phyloP scores from a whole-genome alignment of 192 early-diverging fungal genomes.

The Gamsiella multidivaricata region DNA sequence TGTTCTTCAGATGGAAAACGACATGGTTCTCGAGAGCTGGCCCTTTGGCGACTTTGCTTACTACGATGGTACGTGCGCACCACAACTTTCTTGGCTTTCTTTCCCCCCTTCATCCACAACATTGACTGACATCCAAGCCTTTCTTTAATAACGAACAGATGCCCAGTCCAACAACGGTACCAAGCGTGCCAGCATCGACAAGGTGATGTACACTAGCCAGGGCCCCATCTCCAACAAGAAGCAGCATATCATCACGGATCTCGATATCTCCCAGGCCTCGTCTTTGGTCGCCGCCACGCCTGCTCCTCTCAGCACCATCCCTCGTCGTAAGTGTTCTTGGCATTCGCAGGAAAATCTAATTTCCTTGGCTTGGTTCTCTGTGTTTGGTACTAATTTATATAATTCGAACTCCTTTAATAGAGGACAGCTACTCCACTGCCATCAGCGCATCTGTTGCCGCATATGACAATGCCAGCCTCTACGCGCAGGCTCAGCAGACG shows the following conservation, averaged over 20 bases:
- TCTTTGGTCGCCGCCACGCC: constrained; percentile 15
- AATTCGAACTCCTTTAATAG: constrained; percentile 12
- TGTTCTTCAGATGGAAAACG: constrained; percentile 55
- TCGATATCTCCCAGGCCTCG: constrained; percentile 22
- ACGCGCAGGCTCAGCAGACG: constrained; percentile 23
- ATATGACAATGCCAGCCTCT: constrained; percentile 24
- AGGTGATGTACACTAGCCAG: constrained; percentile 27
- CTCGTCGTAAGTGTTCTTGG: constrained; percentile 29
- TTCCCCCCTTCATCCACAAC: neutral
- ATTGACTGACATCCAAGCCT: neutral
- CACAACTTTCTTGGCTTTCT: neutral
- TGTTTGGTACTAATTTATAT: constrained; percentile 24
- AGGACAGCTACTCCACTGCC: constrained; percentile 29
- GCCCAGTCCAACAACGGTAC: neutral
- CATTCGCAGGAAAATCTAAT: constrained; percentile 14
- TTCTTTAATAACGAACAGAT: neutral
- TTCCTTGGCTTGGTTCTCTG: neutral
- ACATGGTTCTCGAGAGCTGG: constrained; percentile 57
- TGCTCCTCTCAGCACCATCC: neutral
- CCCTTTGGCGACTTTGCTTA: constrained; percentile 59
- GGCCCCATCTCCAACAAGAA: constrained; percentile 31
- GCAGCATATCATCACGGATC: constrained; percentile 20
- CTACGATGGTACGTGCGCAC: constrained; percentile 28
- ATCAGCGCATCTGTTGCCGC: constrained; percentile 2
- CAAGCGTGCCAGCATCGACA: constrained; percentile 25